phyloP scores from a whole-genome alignment of 306 rosid species.

The Myrica gale region DNA sequence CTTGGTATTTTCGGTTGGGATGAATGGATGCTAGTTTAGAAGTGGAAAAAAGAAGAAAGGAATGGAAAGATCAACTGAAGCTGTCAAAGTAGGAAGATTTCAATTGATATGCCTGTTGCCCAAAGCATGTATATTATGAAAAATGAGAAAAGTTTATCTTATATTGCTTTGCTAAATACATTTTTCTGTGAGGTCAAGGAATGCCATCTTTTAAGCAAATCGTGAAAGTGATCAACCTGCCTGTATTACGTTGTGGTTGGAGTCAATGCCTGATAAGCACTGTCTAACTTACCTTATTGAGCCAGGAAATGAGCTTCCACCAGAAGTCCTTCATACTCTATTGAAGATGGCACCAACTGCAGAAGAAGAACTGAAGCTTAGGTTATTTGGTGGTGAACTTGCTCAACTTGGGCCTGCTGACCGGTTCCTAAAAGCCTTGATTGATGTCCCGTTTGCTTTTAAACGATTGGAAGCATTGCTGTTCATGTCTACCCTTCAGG shows the following conservation, averaged over 20 bases:
- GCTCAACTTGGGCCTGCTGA: constrained; percentile 86
- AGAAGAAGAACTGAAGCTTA: constrained; percentile 93
- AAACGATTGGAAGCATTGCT: constrained; percentile 81
- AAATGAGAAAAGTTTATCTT: background rate
- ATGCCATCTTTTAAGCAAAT: constrained; percentile 10
- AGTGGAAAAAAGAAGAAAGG: background rate
- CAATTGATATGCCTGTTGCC: background rate
- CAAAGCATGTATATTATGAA: background rate
- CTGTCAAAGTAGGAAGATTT: background rate
- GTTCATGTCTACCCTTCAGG: constrained; percentile 74
- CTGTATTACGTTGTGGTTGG: constrained; percentile 4
- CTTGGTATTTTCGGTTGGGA: background rate
- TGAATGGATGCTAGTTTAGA: background rate
- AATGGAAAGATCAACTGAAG: background rate
- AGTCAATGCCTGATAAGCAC: constrained; percentile 14
- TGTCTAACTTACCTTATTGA: constrained; percentile 25
- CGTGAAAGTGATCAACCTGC: constrained; percentile 4
- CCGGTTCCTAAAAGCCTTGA: constrained; percentile 69
- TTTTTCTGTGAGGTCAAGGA: background rate
- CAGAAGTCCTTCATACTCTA: constrained; percentile 69
- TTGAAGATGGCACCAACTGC: constrained; percentile 84
- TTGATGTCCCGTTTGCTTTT: constrained; percentile 75
- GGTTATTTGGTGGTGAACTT: constrained; percentile 55
- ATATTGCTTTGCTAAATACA: background rate
- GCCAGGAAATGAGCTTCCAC: constrained; percentile 87